Base-by-base conservation (phyloP, 805 yeast species). In the Wickerhamiella azymoides region DNA sequence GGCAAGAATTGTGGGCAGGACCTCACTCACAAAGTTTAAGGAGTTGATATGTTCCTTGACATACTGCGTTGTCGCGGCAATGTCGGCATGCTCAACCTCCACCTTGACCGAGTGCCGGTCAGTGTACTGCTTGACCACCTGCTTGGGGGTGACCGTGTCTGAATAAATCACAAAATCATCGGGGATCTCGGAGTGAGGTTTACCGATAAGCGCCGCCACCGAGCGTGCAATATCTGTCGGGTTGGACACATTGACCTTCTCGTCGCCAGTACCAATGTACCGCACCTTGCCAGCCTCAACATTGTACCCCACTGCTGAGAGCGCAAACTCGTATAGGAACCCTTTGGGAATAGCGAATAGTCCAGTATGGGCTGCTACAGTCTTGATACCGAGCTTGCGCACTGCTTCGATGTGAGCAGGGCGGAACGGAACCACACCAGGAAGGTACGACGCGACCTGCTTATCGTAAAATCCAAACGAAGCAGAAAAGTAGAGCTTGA, bases 371-470 rank as follows among this genome's bases (percentile, higher is more conserved):
- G 8, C n/a, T 14, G 24, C 27, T 3, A 39, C 24, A n/a, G 42
- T 39, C 25, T 39, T 26, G 42, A 39, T 39, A 9, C 42, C 42
- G 16, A 39, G 35, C 13, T 26, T 16, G 14, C 42, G 33, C 10
- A 39, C 42, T 26, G 42, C 35, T 10, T 25, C 42, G 8, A 39
- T 28, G 18, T 39, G 42, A 6, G 9, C 42, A 39, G 35, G 24
- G 25, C 42, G 42, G 14, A 21, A 16, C 8, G 25, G 14, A n/a
- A 39, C 24, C 7, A 39, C 35, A 11, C 40, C 35, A 7, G 42
- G 42, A 2, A 39, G 25, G 35, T 39, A 39, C 13, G 27, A 6
- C 32, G 10, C 18, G 11, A 39, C 33, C 10, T 13, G 32, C 3
- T 9, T 5, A 26, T 27, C 33, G 19, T 26, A 6, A 16, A 17